These are phyloP conservation scores for Trichosporon ovoides DNA, from an alignment of 1,284 basidiomycete species.

Conservation along the genomic window DNA sequence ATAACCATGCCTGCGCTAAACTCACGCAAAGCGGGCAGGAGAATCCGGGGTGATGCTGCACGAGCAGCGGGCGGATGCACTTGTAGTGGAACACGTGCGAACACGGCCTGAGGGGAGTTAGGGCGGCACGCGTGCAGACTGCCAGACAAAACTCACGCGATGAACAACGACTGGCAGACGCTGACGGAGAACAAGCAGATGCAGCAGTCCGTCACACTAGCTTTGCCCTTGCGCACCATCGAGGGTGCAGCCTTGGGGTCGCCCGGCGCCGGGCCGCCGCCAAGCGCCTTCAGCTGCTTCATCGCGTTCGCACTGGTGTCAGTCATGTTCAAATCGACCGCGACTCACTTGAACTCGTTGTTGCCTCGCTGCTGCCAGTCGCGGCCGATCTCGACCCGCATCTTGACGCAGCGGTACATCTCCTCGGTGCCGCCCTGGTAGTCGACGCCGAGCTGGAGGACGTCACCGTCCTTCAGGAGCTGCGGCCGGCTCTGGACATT, in stretches of 20 bases:
- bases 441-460: constrained; percentile 93
- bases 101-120: constrained; percentile 58
- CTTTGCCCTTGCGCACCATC: constrained; percentile 28
- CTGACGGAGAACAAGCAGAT: constrained; percentile 94
- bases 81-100: constrained; percentile 98
- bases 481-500: constrained; percentile 73
- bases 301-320: constrained; percentile 42
- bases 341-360: constrained; percentile 89
- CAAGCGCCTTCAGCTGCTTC: constrained; percentile 43
- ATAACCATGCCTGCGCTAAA: not conserved
- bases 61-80: constrained; percentile 86
- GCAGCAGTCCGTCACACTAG: constrained; percentile 75
- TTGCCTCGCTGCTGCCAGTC: constrained; percentile 86
- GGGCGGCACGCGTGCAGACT: not conserved
- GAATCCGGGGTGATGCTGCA: constrained; percentile 84
- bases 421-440: constrained; percentile 97
- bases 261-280: constrained; percentile 25
- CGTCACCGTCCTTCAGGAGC: constrained; percentile 86
- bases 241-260: constrained; percentile 21
- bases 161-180: constrained; percentile 93
- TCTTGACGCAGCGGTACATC: constrained; percentile 97
- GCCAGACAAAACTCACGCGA: constrained; percentile 56
- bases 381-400: constrained; percentile 76
- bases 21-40: constrained; percentile 80
- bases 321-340: not conserved